These are phyloP conservation scores for Xanthoconium stramineum DNA, from an alignment of 768 basidiomycete genomes.

Conservation along the genomic window DNA sequence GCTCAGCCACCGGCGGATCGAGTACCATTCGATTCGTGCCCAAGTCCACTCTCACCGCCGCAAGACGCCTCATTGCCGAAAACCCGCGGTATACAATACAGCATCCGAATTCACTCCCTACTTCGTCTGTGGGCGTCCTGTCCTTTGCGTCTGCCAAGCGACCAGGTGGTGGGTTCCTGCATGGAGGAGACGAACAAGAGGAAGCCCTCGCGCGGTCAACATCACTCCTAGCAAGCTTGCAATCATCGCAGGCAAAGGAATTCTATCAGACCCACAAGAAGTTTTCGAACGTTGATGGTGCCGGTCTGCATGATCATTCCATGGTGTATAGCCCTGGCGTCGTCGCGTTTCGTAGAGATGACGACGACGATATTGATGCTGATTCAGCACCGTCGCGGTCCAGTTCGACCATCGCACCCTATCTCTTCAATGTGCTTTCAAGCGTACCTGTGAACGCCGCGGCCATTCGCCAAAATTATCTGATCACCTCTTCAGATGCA, in stretches of 20 bases:
- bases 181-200: slow-evolving; percentile 46
- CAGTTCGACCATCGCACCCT: slow-evolving; percentile 36
- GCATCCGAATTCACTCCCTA: slow-evolving; percentile 18
- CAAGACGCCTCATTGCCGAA: slow-evolving; percentile 25
- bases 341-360: slow-evolving; percentile 40
- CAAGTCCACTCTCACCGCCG: slow-evolving; percentile 32
- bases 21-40: slow-evolving; percentile 29
- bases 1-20: neutral
- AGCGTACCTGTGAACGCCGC: slow-evolving; percentile 43
- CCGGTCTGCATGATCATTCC: slow-evolving; percentile 43
- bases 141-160: slow-evolving; percentile 44
- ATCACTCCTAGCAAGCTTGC: slow-evolving; percentile 39
- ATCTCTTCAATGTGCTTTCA: slow-evolving; percentile 38
- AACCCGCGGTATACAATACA: slow-evolving; percentile 10
- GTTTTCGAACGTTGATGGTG: slow-evolving; percentile 34
- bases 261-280: slow-evolving; percentile 42
- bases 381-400: slow-evolving; percentile 6
- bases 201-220: slow-evolving; percentile 40
- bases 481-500: slow-evolving; percentile 32
- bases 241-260: slow-evolving; percentile 29
- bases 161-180: slow-evolving; percentile 43
- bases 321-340: slow-evolving; percentile 47
- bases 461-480: slow-evolving; percentile 38
- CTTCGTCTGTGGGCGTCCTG: slow-evolving; percentile 36
- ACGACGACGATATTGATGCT: slow-evolving; percentile 23